Base-by-base conservation (phyloP, 352 stramenopile genomes). In the Globisporangium canariense region DNA sequence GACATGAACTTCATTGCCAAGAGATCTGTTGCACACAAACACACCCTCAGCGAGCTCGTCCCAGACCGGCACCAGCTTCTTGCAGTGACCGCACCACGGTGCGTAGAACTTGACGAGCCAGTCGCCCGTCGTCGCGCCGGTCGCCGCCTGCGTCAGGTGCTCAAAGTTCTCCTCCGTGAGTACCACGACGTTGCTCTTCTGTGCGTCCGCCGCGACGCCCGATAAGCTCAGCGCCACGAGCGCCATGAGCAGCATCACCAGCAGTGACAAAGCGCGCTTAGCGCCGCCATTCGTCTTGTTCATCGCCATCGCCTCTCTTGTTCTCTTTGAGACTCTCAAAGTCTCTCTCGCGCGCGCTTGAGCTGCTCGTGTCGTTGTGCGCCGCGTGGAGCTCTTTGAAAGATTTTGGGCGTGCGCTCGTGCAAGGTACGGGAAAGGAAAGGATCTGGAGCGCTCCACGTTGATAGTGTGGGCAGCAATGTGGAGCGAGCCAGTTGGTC, bases 81-180 rank as follows among this genome's bases (percentile, higher is more conserved):
- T 80, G 74, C 81, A 88, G 65, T 88, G 81, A 10, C 70, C 73
- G 69, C 81, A 94, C 81, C 83, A 92, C 22, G 85, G 83, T 49
- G 86, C 83, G 70, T 93, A 93, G 65, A 95, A 93, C 67, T 94
- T 73, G 54, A 94, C 74, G 55, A 93, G 81, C 91, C 90, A 98
- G 74, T 97, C 89, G 61, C 93, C 93, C 4, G 93, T 98, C 2
- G 91, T 98, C 32, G 89, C 87, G 30, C 93, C 91, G 8, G 88
- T 97, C 13, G 86, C 73, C 8, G 87, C 93, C 73, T 98, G 90
- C 62, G 91, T 97, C 64, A 92, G 62, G 74, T 94, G 82, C 73
- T 97, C 91, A 65, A 97, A 97, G 76, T 90, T 90, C 41, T 68
- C 74, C 28, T 71, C 72, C 10, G 60, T 86, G 43, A 95, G 68